Percentiles rank a stretch among this genome's conserved stretches.
phyloP scores from a whole-genome alignment of 257 asterid species.

The Ajuga chamaepitys region DNA sequence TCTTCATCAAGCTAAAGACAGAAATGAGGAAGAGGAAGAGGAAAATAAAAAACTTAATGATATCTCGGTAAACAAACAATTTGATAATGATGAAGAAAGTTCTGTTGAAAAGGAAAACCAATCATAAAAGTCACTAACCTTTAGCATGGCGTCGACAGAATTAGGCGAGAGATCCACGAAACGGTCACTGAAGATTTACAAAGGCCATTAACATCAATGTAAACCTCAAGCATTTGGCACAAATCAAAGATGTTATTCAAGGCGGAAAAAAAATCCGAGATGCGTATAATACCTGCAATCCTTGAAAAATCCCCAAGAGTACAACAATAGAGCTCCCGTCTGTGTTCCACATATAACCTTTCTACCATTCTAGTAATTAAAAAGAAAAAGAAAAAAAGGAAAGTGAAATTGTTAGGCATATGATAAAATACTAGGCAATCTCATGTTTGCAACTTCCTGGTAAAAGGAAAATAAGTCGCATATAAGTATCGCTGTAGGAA shows the following conservation, averaged over 20 bases:
- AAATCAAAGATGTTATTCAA: neutral
- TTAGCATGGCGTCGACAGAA: constrained; percentile 72
- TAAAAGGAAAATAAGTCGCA: too few species aligned
- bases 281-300: constrained; percentile 69
- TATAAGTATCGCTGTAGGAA: too few species aligned
- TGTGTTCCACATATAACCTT: constrained; percentile 84
- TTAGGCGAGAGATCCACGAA: constrained; percentile 82
- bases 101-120: neutral
- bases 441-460: too few species aligned
- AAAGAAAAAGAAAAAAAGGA: neutral
- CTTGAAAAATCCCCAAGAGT: constrained; percentile 98
- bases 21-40: constrained; percentile 1
- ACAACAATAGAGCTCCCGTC: constrained; percentile 63
- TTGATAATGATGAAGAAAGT: neutral
- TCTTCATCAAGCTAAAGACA: constrained; percentile 84
- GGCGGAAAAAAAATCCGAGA: neutral
- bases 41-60: neutral
- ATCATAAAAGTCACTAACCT: constrained; percentile 39
- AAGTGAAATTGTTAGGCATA: too few species aligned
- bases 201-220: constrained; percentile 12
- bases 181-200: constrained; percentile 58
- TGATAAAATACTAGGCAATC: constrained; percentile 2
- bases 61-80: constrained; percentile 1
- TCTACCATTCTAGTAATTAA: constrained; percentile 63
- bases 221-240: constrained; percentile 11